phyloP scores from a whole-genome alignment of 176 grass and related monocot genomes.

The Hordeum marinum region DNA sequence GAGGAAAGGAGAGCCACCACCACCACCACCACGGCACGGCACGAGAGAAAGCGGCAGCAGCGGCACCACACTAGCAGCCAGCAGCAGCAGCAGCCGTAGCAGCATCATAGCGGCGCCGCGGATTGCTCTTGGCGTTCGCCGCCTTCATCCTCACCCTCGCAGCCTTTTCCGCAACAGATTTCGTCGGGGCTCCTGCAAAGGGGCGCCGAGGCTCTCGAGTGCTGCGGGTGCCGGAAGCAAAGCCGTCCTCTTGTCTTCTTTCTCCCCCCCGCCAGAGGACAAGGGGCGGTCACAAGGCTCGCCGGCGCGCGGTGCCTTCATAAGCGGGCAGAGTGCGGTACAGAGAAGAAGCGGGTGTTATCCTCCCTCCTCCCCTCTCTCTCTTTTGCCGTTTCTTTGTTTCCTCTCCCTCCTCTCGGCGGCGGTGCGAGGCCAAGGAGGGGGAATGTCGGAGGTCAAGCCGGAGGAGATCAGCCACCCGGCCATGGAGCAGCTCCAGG shows the following conservation, averaged over 20 bases:
- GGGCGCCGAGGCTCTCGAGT: neutral
- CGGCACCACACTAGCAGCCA: neutral
- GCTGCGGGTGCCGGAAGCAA: neutral
- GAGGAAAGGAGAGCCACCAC: neutral
- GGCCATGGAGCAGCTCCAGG: constrained; percentile 96
- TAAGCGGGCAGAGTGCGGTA: neutral
- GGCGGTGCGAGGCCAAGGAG: neutral
- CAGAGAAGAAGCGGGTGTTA: neutral
- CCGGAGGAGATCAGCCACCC: constrained; percentile 80
- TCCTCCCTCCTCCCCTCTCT: too few species aligned
- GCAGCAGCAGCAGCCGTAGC: too few species aligned
- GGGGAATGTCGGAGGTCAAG: constrained; percentile 55
- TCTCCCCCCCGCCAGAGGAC: neutral
- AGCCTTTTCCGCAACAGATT: constrained; percentile 1
- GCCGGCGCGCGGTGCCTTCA: neutral
- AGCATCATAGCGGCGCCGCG: neutral
- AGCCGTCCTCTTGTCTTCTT: neutral
- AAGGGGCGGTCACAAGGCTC: neutral
- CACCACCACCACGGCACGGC: neutral
- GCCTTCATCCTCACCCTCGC: neutral
- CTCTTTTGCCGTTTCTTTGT: neutral
- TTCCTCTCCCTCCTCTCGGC: neutral
- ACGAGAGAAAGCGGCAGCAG: too few species aligned
- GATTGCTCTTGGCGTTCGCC: constrained; percentile 1
- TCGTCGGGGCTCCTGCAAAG: constrained; percentile 24